phyloP scores from a whole-genome alignment of 1,284 basidiomycete genomes.

The Ganoderma sp. region DNA sequence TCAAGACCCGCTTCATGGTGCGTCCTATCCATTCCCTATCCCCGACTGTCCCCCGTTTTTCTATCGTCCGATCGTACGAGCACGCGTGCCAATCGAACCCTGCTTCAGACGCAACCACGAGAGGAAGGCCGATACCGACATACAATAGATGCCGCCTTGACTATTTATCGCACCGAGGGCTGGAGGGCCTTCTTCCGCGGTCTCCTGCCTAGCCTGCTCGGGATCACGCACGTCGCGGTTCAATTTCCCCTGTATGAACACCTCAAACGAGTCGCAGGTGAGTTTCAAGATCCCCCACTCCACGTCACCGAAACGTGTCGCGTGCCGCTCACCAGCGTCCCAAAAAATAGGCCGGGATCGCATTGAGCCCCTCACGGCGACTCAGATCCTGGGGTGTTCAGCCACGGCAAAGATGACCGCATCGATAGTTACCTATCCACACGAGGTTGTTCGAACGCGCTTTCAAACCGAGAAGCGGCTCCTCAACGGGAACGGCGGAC shows the following conservation, averaged over 20 bases:
- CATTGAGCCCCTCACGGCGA: conserved; percentile 64
- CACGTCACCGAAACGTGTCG: not conserved
- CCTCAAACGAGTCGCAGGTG: conserved; percentile 83
- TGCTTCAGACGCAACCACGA: conserved; percentile 73
- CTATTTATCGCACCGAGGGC: conserved; percentile 89
- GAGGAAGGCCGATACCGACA: conserved; percentile 81
- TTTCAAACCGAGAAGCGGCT: conserved; percentile 83
- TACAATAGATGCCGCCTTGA: conserved; percentile 84
- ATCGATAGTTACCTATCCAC: conserved; percentile 92
- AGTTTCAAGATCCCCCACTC: conserved; percentile 43
- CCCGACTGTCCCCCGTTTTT: not conserved
- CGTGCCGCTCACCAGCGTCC: not conserved
- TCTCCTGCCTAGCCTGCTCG: conserved; percentile 85
- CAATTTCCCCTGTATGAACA: conserved; percentile 97
- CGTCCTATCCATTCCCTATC: conserved; percentile 35
- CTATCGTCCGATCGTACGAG: conserved; percentile 5
- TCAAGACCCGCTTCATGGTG: conserved; percentile 98
- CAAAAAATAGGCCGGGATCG: conserved; percentile 54
- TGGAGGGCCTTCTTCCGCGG: conserved; percentile 89
- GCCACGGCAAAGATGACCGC: conserved; percentile 93
- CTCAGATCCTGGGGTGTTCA: conserved; percentile 84
- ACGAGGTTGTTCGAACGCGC: conserved; percentile 93
- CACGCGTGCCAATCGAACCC: not conserved
- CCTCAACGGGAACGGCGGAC: conserved; percentile 34
- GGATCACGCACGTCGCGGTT: conserved; percentile 91